These are phyloP conservation scores for Colletotrichum chlorophyti DNA, from an alignment of 2,329 filamentous ascomycete species.

Conservation along the genomic window DNA sequence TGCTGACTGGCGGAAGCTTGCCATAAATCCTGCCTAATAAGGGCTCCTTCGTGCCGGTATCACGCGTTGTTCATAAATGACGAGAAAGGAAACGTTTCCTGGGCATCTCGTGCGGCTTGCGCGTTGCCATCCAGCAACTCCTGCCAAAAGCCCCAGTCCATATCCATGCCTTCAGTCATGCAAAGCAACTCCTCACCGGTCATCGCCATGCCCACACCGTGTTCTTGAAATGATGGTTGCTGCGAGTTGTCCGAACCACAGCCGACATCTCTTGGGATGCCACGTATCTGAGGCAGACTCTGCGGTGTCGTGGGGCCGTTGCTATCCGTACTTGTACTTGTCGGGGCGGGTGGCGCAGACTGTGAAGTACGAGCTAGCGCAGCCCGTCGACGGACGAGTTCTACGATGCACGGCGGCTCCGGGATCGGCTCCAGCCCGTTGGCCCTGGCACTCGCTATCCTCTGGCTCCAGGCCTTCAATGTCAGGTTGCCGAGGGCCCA, in stretches of 20 bases:
- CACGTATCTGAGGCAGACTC: too few relatives aligned
- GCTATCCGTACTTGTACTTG: background rate
- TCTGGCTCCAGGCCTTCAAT: slow-evolving; percentile 56
- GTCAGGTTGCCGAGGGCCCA: slow-evolving; percentile 52
- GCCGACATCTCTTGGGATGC: too few relatives aligned
- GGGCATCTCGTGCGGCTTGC: background rate
- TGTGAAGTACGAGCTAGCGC: background rate
- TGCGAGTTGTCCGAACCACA: background rate
- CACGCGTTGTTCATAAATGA: background rate
- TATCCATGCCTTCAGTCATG: background rate
- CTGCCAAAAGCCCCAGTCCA: slow-evolving; percentile 12
- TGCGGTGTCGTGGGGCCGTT: background rate
- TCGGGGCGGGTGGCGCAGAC: too few relatives aligned
- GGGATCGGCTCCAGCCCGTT: background rate
- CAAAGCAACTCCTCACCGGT: background rate
- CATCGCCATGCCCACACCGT: background rate
- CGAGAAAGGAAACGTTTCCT: background rate
- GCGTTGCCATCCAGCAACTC: background rate
- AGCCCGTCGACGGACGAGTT: background rate
- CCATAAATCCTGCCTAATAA: too few relatives aligned
- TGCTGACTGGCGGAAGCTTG: too few relatives aligned
- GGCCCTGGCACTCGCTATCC: background rate
- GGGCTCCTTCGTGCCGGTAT: too few relatives aligned
- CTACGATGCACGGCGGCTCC: background rate
- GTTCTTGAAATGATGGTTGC: too few relatives aligned